Evolutionary conservation across 768 basidiomycete genomes (phyloP).

Genomic region (Lactarius quietus): DNA sequence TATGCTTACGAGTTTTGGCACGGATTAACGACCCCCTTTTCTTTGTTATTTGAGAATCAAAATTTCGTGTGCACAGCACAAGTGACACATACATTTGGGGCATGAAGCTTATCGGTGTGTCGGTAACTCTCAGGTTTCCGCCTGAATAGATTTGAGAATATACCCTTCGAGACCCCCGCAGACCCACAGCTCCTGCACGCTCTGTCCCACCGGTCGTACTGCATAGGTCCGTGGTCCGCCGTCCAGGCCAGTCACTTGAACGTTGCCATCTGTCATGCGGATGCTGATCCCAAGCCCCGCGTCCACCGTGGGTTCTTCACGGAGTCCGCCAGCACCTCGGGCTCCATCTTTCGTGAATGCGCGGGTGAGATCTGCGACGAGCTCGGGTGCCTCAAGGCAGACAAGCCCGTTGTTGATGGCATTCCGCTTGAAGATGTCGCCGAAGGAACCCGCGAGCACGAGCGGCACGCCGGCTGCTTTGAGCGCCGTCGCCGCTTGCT

Average conservation of each 20-base stretch:
- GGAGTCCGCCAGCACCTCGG: conserved; percentile 72
- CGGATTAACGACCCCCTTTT: neutral
- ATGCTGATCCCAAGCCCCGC: conserved; percentile 62
- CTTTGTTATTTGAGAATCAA: neutral
- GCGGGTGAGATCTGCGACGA: conserved; percentile 79
- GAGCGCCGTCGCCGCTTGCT: conserved; percentile 97
- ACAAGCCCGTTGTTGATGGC: conserved; percentile 98
- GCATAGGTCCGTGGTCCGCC: conserved; percentile 54
- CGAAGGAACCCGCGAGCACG: conserved; percentile 96
- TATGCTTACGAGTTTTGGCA: neutral
- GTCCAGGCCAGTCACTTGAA: conserved; percentile 45
- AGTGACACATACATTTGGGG: neutral
- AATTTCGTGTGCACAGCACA: neutral
- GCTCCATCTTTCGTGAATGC: conserved; percentile 68
- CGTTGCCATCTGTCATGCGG: conserved; percentile 65
- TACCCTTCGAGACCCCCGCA: conserved; percentile 93
- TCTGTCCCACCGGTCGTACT: conserved; percentile 79
- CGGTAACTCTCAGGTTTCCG: conserved; percentile 25
- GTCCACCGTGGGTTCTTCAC: conserved; percentile 84
- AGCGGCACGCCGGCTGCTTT: conserved; percentile 90
- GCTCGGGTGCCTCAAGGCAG: conserved; percentile 87
- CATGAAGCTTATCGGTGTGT: neutral
- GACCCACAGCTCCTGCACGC: conserved; percentile 97
- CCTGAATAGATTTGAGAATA: conserved; percentile 68
- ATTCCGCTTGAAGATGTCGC: conserved; percentile 99